These are phyloP conservation scores for Galerina sulciceps DNA, from an alignment of 768 basidiomycete genomes.

Conservation along the genomic window DNA sequence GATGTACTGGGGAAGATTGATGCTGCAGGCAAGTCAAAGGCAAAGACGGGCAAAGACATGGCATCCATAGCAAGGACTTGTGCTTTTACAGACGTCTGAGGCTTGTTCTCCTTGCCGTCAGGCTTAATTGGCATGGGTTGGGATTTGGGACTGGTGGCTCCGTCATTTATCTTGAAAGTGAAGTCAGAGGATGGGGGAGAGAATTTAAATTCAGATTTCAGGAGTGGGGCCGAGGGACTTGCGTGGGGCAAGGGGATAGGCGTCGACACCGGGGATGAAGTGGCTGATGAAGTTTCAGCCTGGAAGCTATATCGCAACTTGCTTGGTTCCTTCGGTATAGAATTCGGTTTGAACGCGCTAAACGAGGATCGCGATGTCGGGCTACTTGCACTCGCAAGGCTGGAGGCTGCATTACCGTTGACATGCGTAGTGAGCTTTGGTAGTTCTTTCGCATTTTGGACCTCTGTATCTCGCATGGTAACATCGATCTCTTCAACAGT, in stretches of 20 bases:
- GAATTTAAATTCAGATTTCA: constrained; percentile 15
- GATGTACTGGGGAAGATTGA: constrained; percentile 20
- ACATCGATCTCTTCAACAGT: constrained; percentile 37
- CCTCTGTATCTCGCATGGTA: constrained; percentile 20
- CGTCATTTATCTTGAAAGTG: constrained; percentile 14
- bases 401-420: constrained; percentile 2
- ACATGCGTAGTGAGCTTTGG: constrained; percentile 5
- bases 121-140: background rate
- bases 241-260: constrained; percentile 21
- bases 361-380: constrained; percentile 27
- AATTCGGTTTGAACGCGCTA: constrained; percentile 48
- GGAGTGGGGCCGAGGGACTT: constrained; percentile 4
- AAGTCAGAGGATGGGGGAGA: constrained; percentile 17
- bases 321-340: constrained; percentile 75
- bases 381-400: constrained; percentile 10
- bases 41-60: constrained; percentile 39
- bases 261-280: constrained; percentile 28
- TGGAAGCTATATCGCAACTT: constrained; percentile 77
- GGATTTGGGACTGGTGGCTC: background rate
- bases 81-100: constrained; percentile 16
- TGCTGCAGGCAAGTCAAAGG: constrained; percentile 33
- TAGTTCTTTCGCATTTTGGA: constrained; percentile 14
- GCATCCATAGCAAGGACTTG: constrained; percentile 31
- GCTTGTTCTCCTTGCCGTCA: background rate
- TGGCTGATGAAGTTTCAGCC: constrained; percentile 45